phyloP scores from a whole-genome alignment of 2,329 filamentous ascomycete species.

The Phyllosticta citrichinensis region DNA sequence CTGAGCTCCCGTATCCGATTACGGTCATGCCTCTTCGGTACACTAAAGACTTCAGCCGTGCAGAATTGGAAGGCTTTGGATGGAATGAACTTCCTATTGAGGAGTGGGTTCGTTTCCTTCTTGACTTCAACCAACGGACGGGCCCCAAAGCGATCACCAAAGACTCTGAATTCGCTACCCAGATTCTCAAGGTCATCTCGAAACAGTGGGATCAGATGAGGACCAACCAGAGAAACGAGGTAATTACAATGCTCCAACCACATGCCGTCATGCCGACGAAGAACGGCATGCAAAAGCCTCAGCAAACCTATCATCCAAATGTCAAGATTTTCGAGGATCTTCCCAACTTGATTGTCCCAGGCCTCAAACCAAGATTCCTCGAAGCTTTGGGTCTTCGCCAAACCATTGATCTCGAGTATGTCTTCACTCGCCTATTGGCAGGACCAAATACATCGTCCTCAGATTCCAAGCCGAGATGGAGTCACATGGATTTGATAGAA shows the following conservation, averaged over 20 bases:
- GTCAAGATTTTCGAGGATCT: slow-evolving; percentile 94
- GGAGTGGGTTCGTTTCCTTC: slow-evolving; percentile 62
- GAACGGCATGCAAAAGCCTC: slow-evolving; percentile 74
- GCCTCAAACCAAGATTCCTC: slow-evolving; percentile 86
- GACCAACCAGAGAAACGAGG: slow-evolving; percentile 51
- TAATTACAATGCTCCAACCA: slow-evolving; percentile 54
- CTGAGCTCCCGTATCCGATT: slow-evolving; percentile 5
- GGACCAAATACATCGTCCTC: background rate
- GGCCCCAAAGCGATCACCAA: slow-evolving; percentile 55
- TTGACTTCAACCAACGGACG: slow-evolving; percentile 5
- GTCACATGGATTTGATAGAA: slow-evolving; percentile 87
- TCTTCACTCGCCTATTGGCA: slow-evolving; percentile 64
- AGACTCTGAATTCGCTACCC: slow-evolving; percentile 61
- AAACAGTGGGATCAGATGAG: slow-evolving; percentile 84
- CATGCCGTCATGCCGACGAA: slow-evolving; percentile 82
- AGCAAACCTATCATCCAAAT: slow-evolving; percentile 83
- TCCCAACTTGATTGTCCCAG: slow-evolving; percentile 62
- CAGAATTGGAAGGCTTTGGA: slow-evolving; percentile 67
- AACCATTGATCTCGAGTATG: slow-evolving; percentile 86
- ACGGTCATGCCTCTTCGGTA: slow-evolving; percentile 63
- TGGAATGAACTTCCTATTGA: slow-evolving; percentile 80
- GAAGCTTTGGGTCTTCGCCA: slow-evolving; percentile 79
- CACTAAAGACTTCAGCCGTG: slow-evolving; percentile 56
- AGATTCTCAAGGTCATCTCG: slow-evolving; percentile 69
- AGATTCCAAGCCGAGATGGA: slow-evolving; percentile 54